A percentile compares a stretch with the other conserved stretches of the same genome.
Evolutionary conservation across 2,329 filamentous ascomycete species (phyloP).

Genomic region (Paecilomyces sp.): DNA sequence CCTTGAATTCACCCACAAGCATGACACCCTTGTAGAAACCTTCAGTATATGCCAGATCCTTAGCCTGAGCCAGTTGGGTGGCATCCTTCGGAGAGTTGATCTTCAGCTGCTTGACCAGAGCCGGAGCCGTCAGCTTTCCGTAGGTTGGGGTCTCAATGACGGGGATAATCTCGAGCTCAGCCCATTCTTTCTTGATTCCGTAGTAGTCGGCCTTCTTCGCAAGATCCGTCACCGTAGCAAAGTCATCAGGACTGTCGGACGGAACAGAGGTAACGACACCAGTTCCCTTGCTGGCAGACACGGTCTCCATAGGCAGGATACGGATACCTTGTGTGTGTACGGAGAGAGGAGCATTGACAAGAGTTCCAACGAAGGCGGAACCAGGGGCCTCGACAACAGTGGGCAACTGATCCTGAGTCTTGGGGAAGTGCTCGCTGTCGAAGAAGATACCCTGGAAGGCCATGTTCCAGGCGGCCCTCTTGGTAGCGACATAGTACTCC

Average conservation of each 20-base stretch:
- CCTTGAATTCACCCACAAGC: conserved; percentile 80
- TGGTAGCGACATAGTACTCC: conserved; percentile 78
- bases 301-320: conserved; percentile 90
- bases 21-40: conserved; percentile 94
- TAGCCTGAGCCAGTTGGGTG: conserved; percentile 84
- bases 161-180: conserved; percentile 78
- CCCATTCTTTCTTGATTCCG: conserved; percentile 94
- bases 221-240: conserved; percentile 78
- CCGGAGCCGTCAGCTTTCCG: conserved; percentile 74
- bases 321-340: conserved; percentile 75
- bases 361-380: conserved; percentile 75
- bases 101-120: conserved; percentile 85
- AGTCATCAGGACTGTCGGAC: conserved; percentile 93
- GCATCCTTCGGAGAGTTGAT: conserved; percentile 94
- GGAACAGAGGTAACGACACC: conserved; percentile 94
- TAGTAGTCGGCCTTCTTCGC: conserved; percentile 96
- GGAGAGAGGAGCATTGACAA: conserved; percentile 83
- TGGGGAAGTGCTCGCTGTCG: conserved; percentile 37
- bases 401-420: conserved; percentile 63
- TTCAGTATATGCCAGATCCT: conserved; percentile 94
- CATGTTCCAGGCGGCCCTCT: conserved; percentile 88
- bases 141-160: conserved; percentile 86
- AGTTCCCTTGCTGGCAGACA: conserved; percentile 88
- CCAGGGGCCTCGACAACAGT: conserved; percentile 70
- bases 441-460: conserved; percentile 84